Evolutionary conservation across 495 filamentous ascomycete genomes (phyloP), one percentile per base, ranked within the genome.

Genomic region (Hyaloscypha hepaticicola): DNA sequence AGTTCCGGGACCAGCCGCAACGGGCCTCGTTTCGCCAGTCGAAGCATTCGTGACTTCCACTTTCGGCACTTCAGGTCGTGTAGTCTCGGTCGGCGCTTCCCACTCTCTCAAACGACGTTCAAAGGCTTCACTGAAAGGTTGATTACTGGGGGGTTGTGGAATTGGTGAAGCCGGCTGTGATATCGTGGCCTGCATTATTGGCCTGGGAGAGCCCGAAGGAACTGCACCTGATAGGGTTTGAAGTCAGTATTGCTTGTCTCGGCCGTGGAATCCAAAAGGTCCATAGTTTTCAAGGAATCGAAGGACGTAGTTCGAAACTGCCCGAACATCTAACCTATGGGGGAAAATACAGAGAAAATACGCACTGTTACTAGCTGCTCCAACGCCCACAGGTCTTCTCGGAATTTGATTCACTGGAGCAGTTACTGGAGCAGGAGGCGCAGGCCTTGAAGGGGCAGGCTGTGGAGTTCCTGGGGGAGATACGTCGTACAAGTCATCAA

Each of bases 401-500:
- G 70, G 73, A 52, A 73, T 73, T 56, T 58, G 66, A 31, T 65
- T 69, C 61, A 71, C 60, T 26, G 71, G 69, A 9, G 62, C 69
- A 26, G 38, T 33, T 59, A 59, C 49, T 24, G 16, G 21, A 19
- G 58, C 3, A 1, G 19, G 22, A 9, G n/a, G 57, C 6, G 9
- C 28, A 14, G 27, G 11, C 5, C 25, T 1, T 49, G 31, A 49
- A 27, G 58, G 64, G 8, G 34, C 4, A 25, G 59, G 65, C 34
- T 48, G 66, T 22, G 78, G 80, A 7, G 82, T 78, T n/a, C 76
- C 78, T 4, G 80, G 79, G 1, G 82, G 82, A n/a, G 82, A 83
- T 14, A 83, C 80, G 66, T 83, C 80, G 63, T 85, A 85, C 1
- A 85, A 76, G 52, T 83, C 80, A 12, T 80, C 80, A 21, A 69